Base-by-base conservation (phyloP, 1,139 yeast species). In the Kodamaea suecica region DNA sequence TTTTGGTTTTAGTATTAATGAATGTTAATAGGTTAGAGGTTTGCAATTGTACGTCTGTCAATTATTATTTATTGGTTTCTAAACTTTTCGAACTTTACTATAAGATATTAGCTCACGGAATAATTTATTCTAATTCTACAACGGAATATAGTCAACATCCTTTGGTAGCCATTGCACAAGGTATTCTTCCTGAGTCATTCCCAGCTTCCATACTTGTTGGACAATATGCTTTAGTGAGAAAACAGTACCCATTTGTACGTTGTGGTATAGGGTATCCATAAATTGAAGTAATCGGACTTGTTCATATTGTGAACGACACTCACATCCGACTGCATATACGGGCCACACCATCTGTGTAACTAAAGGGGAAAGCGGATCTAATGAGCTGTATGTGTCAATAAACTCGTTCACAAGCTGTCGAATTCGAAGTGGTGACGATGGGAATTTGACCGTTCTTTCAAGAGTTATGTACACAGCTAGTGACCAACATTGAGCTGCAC, bases 261-360 rank as follows among this genome's bases (percentile, higher is more conserved):
- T 68, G n/a, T 57, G 52, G 44, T 71, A 70, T 15, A 74, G 53
- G 0, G 54, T 59, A 26, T 65, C 61, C 55, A 71, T 59, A 39
- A 55, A 65, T n/a, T 39, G 35, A 33, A 49, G 47, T 30, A 72
- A 41, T 4, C 39, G 39, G 0, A 40, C 34, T 31, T 64, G 47
- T 32, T 70, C 72, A 14, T 43, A 54, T 0, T 38, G 47, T 0
- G 61, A 54, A 10, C 46, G 43, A 35, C 74, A 66, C 40, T 63
- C 66, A 31, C 76, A 58, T 2, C 70, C 74, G 30, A 74, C 57
- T 6, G 71, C 70, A 48, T 70, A 72, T 1, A 74, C 57, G 0
- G 80, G 80, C 80, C 80, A 75, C 2, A 75, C 78, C 80, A 75
- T 75, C 44, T 75, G 80, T 1, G 78, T 73, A 2, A 73, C 70